Conservation (phyloP, 768 basidiomycete genomes). For the Stropharia rugosoannulata region DNA sequence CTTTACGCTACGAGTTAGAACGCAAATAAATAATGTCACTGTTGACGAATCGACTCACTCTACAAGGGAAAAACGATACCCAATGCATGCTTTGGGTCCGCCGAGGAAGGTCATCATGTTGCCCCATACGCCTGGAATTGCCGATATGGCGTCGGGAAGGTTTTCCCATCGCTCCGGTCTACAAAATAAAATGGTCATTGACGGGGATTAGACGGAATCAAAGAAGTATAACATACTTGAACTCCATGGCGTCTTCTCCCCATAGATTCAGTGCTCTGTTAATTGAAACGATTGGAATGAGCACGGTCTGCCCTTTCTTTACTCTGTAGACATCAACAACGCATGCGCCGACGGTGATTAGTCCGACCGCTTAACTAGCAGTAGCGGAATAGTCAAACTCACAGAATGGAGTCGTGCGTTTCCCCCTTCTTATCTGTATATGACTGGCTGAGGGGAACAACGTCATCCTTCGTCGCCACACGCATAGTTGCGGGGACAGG, state of each 20-base stretch:
- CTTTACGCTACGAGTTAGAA: slow-evolving; percentile 9
- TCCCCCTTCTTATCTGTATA: slow-evolving; percentile 43
- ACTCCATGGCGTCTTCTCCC: slow-evolving; percentile 61
- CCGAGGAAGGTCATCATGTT: slow-evolving; percentile 59
- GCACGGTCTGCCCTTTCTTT: slow-evolving; percentile 40
- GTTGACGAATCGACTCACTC: slow-evolving; percentile 40
- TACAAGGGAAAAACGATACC: slow-evolving; percentile 61
- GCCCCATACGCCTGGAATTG: slow-evolving; percentile 50
- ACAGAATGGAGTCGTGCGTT: slow-evolving; percentile 37
- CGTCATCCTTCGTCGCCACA: slow-evolving; percentile 47
- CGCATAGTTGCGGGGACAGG: slow-evolving; percentile 47
- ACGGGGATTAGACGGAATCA: not conserved
- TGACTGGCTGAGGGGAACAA: slow-evolving; percentile 48
- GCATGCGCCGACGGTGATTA: too few relatives aligned
- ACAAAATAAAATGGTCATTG: not conserved
- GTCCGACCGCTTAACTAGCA: not conserved
- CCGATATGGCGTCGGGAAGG: slow-evolving; percentile 37
- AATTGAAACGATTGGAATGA: slow-evolving; percentile 49
- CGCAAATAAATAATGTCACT: not conserved
- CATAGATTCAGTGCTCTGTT: slow-evolving; percentile 53
- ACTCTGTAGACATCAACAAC: slow-evolving; percentile 22
- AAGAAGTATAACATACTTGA: slow-evolving; percentile 38
- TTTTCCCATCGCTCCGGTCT: slow-evolving; percentile 68
- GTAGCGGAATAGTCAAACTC: slow-evolving; percentile 3
- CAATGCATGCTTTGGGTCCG: slow-evolving; percentile 65